These are phyloP conservation scores for Tuber melanosporum DNA, from an alignment of 495 filamentous ascomycete species.

Conservation along the genomic window DNA sequence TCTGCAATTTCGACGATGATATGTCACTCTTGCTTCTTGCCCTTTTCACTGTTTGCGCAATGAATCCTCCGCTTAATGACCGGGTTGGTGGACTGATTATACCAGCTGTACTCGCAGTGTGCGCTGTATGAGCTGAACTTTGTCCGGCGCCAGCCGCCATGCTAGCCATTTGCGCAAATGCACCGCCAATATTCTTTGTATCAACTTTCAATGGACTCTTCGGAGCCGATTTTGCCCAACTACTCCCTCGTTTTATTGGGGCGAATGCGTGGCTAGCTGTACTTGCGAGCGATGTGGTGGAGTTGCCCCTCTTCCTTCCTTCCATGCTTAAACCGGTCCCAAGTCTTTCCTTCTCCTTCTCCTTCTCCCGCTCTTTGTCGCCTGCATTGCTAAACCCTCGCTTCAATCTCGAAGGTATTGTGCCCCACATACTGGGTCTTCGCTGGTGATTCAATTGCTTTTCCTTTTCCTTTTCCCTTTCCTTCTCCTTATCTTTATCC, in stretches of 20 bases:
- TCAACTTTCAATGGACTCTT: slow-evolving; percentile 23
- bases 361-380: slow-evolving; percentile 32
- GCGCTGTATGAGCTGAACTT: slow-evolving; percentile 28
- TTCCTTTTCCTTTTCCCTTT: not conserved
- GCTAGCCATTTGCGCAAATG: slow-evolving; percentile 34
- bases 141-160: slow-evolving; percentile 36
- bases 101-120: slow-evolving; percentile 17
- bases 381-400: slow-evolving; percentile 34
- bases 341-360: slow-evolving; percentile 1
- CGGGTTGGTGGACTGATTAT: slow-evolving; percentile 17
- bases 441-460: slow-evolving; percentile 16
- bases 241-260: slow-evolving; percentile 18
- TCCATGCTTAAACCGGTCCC: not conserved
- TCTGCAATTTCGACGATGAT: slow-evolving; percentile 42
- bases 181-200: slow-evolving; percentile 30
- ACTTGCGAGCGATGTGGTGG: slow-evolving; percentile 11
- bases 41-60: slow-evolving; percentile 54
- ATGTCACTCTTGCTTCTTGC: slow-evolving; percentile 72
- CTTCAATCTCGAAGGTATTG: slow-evolving; percentile 30
- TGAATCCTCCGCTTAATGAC: slow-evolving; percentile 42
- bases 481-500: slow-evolving; percentile 38
- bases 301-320: slow-evolving; percentile 24
- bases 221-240: slow-evolving; percentile 15
- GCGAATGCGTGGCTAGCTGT: slow-evolving; percentile 10
- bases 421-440: slow-evolving; percentile 32